Percentiles rank a stretch among this genome's conserved stretches.
Evolutionary conservation across 2,329 filamentous ascomycete species (phyloP).

Genomic region (Lomentospora prolificans): DNA sequence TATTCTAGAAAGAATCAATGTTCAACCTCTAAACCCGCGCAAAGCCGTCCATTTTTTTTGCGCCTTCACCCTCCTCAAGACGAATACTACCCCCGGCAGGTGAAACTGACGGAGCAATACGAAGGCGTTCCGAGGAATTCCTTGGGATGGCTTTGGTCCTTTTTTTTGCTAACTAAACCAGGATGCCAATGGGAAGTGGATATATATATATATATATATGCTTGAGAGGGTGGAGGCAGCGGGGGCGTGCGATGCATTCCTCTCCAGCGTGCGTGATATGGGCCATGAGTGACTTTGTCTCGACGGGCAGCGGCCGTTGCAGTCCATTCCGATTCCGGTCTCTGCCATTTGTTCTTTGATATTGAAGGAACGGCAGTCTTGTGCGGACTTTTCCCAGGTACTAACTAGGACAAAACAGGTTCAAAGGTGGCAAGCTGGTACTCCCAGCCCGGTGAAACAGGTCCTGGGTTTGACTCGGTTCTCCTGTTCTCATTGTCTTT

Average conservation of each 20-base stretch:
- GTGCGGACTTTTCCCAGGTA: too few species aligned
- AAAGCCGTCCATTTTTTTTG: background rate
- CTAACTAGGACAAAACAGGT: too few species aligned
- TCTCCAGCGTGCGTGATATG: too few species aligned
- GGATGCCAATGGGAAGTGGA: background rate
- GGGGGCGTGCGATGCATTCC: background rate
- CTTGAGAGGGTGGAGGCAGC: background rate
- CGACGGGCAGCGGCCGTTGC: too few species aligned
- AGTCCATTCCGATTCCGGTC: too few species aligned
- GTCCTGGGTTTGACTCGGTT: background rate
- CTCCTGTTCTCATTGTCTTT: too few species aligned
- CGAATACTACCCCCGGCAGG: background rate
- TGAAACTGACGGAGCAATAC: background rate
- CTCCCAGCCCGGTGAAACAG: too few species aligned
- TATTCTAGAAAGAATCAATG: background rate
- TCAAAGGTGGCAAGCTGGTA: too few species aligned
- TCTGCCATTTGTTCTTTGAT: too few species aligned
- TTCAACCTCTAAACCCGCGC: background rate
- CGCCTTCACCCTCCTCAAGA: background rate
- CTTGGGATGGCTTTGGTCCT: background rate
- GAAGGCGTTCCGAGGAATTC: background rate
- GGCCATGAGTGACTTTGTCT: too few species aligned
- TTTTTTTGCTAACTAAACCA: slow-evolving; percentile 1
- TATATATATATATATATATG: too few species aligned
- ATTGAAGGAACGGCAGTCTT: too few species aligned